Base-by-base conservation (phyloP, 2,329 filamentous ascomycete genomes). In the Diaporthe velutina region DNA sequence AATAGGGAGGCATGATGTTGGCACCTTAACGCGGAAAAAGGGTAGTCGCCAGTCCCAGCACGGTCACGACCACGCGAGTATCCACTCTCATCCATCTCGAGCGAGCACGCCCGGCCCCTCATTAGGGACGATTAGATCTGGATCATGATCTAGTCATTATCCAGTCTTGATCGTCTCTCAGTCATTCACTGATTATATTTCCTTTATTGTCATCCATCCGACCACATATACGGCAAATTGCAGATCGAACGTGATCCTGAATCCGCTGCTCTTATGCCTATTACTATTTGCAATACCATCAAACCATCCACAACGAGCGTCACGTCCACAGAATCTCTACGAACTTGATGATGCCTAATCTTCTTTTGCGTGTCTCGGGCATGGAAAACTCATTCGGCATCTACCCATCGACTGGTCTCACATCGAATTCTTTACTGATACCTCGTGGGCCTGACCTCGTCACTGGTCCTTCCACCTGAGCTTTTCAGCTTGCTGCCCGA, bases 1-100 rank as follows among this genome's bases (percentile, higher is more conserved):
- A 19, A 33, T 67, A 94, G 92, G 93, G 78, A 94, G 94, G 85
- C 93, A 95, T 80, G 93, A 95, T 81, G 93, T 95, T 66, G 89
- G 90, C 72, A 90, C 87, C 72, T 82, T 93, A 68, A 85, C 88
- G 74, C 85, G 85, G 75, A 83, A 84, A 66, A 88, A 86, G 81
- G 86, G 85, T 78, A 83, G 85, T 74, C 86, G 87, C 48, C 79
- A 86, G 76, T 78, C 82, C 38, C 80, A 82, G 73, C 79, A 82
- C 68, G 76, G 79, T 52, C 83, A 83, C 73, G 76, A 78, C 8
- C 79, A 81, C 10, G 57, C 58, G 48, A 61, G 70, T 42, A 71
- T 70, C 74, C 64, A 77, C 58, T 66, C 60, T 22, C 75, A 76
- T 19, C 75, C 73, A 17, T 74, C 73, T 54, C 75, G 75, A 33